Conservation (phyloP, 805 yeast genomes). For the Saturnispora sekii region DNA sequence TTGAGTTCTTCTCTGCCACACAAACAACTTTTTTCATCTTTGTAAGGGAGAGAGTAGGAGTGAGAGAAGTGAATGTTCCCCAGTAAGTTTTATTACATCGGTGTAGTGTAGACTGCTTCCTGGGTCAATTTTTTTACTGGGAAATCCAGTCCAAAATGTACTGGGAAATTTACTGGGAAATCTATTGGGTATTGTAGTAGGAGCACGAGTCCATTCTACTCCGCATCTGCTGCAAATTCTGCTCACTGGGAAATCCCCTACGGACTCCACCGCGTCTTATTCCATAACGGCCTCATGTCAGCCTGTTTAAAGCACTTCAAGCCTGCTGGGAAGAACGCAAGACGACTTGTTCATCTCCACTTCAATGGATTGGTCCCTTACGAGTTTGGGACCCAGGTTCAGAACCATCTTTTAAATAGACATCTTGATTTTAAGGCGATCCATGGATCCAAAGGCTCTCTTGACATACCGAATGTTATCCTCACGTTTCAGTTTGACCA, state of each 20-base stretch:
- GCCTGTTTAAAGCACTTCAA: neutral
- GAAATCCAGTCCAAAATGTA: too few species aligned
- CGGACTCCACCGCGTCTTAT: too few species aligned
- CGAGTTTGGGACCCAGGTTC: constrained; percentile 44
- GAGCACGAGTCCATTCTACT: too few species aligned
- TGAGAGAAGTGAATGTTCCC: too few species aligned
- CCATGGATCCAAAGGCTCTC: constrained; percentile 18
- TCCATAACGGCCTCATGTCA: neutral
- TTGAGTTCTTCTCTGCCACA: constrained; percentile 96
- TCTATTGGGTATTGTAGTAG: too few species aligned
- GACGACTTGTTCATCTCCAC: constrained; percentile 28
- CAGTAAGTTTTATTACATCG: too few species aligned
- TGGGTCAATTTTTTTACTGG: too few species aligned
- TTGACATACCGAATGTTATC: constrained; percentile 46
- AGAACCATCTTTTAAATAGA: constrained; percentile 45
- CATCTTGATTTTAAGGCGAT: constrained; percentile 31
- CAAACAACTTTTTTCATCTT: constrained; percentile 63
- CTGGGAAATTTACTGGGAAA: too few species aligned
- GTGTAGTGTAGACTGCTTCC: too few species aligned
- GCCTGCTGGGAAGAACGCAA: neutral
- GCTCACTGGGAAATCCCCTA: too few species aligned
- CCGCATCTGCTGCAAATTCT: too few species aligned
- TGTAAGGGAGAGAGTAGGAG: neutral
- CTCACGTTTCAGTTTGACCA: constrained; percentile 79
- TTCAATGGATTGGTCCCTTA: constrained; percentile 32